phyloP scores from a whole-genome alignment of 768 basidiomycete genomes.

The Ephemerocybe angulata region DNA sequence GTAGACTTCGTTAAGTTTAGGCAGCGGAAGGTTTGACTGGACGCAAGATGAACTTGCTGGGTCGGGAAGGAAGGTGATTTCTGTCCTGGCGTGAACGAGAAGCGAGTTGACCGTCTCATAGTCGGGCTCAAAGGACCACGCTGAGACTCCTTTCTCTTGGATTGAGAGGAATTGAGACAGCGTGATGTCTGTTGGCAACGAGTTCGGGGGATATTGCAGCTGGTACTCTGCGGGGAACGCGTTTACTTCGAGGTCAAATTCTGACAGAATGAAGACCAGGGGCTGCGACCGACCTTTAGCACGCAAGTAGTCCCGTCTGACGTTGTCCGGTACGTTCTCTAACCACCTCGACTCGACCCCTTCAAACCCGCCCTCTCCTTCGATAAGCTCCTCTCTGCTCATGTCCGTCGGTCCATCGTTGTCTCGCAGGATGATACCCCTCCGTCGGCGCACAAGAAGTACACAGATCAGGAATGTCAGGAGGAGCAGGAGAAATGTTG shows the following conservation, averaged over 20 bases:
- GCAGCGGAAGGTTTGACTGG: conserved; percentile 93
- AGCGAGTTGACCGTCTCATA: conserved; percentile 92
- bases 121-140: conserved; percentile 99
- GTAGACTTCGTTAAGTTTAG: conserved; percentile 97
- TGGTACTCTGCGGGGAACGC: conserved; percentile 58
- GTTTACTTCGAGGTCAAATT: conserved; percentile 7
- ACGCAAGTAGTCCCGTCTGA: conserved; percentile 68
- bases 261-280: conserved; percentile 7
- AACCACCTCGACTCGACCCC: conserved; percentile 93
- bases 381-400: conserved; percentile 84
- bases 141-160: conserved; percentile 98
- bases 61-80: conserved; percentile 96
- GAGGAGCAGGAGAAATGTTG: conserved; percentile 89
- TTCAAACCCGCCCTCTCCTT: conserved; percentile 91
- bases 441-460: conserved; percentile 72
- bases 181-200: conserved; percentile 96
- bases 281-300: conserved; percentile 71
- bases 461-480: conserved; percentile 89
- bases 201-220: conserved; percentile 88
- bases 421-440: conserved; percentile 79
- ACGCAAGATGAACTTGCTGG: conserved; percentile 93
- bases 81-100: conserved; percentile 91
- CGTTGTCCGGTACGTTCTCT: conserved; percentile 68
- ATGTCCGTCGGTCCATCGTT: conserved; percentile 91
- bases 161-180: conserved; percentile 98